Evolutionary conservation across 2,329 filamentous ascomycete genomes (phyloP), one percentile per base, ranked within the genome.

Genomic region (Fonsecaea nubica): DNA sequence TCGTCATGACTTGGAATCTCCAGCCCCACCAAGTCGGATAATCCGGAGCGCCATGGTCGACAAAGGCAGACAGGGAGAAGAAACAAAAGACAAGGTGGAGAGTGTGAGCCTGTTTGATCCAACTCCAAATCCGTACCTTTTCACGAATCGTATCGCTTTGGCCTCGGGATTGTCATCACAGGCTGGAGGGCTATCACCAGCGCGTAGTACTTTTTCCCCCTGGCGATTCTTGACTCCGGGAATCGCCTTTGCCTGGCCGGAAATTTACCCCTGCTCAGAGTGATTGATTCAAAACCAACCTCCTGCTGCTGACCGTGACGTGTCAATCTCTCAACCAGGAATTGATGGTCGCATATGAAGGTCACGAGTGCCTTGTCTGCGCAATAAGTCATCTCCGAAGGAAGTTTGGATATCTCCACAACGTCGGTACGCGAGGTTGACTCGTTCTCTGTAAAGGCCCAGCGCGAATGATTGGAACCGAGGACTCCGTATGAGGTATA

Each of bases 11-110:
- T 2, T 50, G 6, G 45, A 25, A 25, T 18, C n/a, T 50, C 21
- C 45, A 50, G 53, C 53, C 53, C 53, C 53, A 55, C 53, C 33
- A 33, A 18, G 30, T 55, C 53, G 53, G 53, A 55, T 36, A 21
- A 55, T 55, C 53, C 45, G 53, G 25, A 54, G 30, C 4, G 30
- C 7, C 35, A 9, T 55, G 53, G 15, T 36, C 35, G 18, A 33
- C 30, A 21, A 55, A 36, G 53, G 53, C 7, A 55, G 30, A 36
- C 53, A 55, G 53, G 53, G 21, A 55, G 45, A 55, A 25, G 30
- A 54, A 35, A n/a, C 12, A 35, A 36, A 5, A 36, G 21, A 54
- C 33, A 30, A 45, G 40, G 15, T 45, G 40, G n/a, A 45, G 40
- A 18, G 15, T 9, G 38, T 6, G 6, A 9, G 45, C 12, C 21